phyloP scores from a whole-genome alignment of 129 eudicot species.

The Heracleum sosnowskyi region DNA sequence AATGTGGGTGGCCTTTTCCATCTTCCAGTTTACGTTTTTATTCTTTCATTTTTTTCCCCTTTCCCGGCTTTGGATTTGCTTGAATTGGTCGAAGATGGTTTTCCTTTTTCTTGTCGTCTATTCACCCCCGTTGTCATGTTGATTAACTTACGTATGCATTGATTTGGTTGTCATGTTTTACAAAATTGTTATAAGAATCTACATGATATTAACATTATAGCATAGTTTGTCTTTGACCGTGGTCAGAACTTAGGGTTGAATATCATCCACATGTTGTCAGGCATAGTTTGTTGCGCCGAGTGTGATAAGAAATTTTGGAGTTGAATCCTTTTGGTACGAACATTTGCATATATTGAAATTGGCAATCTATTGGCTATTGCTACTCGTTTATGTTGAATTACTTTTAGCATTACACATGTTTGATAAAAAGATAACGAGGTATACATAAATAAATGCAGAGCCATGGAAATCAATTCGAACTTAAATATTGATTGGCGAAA shows the following conservation, averaged over 20 bases:
- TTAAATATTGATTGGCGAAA: too few species aligned
- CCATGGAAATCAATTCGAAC: too few species aligned
- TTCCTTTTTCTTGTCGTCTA: neutral
- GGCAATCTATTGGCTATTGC: neutral
- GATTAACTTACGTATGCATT: neutral
- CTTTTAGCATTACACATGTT: neutral
- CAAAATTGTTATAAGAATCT: slow-evolving; percentile 14
- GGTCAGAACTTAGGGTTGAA: neutral
- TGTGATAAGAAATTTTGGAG: neutral
- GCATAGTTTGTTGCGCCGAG: neutral
- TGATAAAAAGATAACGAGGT: too few species aligned
- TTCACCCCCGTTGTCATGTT: neutral
- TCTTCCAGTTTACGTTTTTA: neutral
- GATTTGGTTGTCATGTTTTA: neutral
- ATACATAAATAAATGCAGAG: too few species aligned
- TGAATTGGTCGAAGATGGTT: neutral
- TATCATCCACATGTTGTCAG: neutral
- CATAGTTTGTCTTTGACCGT: slow-evolving; percentile 26
- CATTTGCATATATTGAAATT: neutral
- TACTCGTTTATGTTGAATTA: neutral
- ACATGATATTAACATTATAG: slow-evolving; percentile 22
- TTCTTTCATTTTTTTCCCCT: slow-evolving; percentile 3
- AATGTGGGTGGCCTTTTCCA: slow-evolving; percentile 18
- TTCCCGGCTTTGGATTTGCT: slow-evolving; percentile 9
- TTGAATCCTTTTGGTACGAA: neutral